These are phyloP conservation scores for Physcomitrium patens DNA, from an alignment of 225 moss, liverwort and hornwort species.

Conservation along the genomic window DNA sequence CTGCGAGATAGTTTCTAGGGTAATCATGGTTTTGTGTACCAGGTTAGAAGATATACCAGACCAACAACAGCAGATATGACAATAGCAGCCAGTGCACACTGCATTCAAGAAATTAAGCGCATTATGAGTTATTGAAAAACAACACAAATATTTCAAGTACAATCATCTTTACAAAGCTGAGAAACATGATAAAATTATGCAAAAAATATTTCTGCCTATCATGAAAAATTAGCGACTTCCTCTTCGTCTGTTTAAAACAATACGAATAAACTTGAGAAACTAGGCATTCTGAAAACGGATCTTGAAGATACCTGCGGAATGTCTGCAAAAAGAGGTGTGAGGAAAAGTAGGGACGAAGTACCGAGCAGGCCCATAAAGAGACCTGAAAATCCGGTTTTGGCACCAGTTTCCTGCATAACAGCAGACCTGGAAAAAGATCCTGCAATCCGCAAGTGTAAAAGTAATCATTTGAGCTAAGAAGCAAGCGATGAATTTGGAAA, in stretches of 20 bases:
- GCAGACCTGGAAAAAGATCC: slow-evolving; percentile 99
- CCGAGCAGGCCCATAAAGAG: slow-evolving; percentile 70
- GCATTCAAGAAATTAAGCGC: slow-evolving; percentile 33
- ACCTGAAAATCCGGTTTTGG: slow-evolving; percentile 76
- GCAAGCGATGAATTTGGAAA: slow-evolving; percentile 7
- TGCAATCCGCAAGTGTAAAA: slow-evolving; percentile 31
- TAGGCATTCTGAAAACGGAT: slow-evolving; percentile 3
- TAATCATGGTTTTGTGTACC: neutral
- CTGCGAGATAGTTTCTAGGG: neutral
- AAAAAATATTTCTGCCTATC: neutral
- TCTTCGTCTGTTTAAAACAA: neutral
- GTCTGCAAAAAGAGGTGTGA: slow-evolving; percentile 83
- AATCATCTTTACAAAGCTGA: neutral
- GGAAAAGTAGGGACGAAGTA: slow-evolving; percentile 65
- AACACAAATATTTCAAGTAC: slow-evolving; percentile 11
- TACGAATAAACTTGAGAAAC: slow-evolving; percentile 9
- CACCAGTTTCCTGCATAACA: slow-evolving; percentile 93
- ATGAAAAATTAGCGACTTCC: neutral
- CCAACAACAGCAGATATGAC: slow-evolving; percentile 94
- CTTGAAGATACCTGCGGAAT: slow-evolving; percentile 68
- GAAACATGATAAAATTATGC: no score
- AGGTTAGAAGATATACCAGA: slow-evolving; percentile 57
- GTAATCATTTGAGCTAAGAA: slow-evolving; percentile 21
- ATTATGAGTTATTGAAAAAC: slow-evolving; percentile 15
- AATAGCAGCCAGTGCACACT: slow-evolving; percentile 89